Percentiles rank a stretch among this genome's conserved stretches.
phyloP scores from a whole-genome alignment of 2,329 filamentous ascomycete genomes.

The Pseudocercospora musae region DNA sequence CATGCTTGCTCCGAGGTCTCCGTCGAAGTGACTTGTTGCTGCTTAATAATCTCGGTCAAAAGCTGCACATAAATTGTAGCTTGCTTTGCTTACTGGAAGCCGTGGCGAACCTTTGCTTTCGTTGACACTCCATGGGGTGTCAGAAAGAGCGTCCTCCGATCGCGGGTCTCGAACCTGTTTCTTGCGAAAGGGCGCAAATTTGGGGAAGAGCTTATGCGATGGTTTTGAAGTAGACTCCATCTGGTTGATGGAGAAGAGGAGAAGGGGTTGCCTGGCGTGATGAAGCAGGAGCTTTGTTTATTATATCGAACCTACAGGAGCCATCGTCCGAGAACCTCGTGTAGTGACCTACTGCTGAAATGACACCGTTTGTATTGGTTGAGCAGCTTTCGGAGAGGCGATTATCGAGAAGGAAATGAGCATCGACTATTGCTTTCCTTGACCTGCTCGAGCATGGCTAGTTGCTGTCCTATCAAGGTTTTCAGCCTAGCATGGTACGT shows the following conservation, averaged over 20 bases:
- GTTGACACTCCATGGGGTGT: not conserved
- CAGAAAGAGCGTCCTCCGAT: conserved; percentile 4
- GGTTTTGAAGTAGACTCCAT: not conserved
- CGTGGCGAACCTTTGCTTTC: not conserved
- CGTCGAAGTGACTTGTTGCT: not conserved
- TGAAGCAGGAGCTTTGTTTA: not conserved
- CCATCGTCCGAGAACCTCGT: not conserved
- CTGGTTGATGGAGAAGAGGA: not conserved
- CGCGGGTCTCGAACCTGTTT: conserved; percentile 4
- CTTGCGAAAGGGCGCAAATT: conserved; percentile 8
- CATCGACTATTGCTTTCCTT: not conserved
- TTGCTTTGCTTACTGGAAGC: not conserved
- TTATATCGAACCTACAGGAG: not conserved
- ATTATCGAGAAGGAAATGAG: not conserved
- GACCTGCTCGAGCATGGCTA: not conserved
- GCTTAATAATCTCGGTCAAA: conserved; percentile 2
- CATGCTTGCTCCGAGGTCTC: not conserved
- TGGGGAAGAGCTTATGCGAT: conserved; percentile 10
- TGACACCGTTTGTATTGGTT: not conserved
- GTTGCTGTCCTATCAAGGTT: not conserved
- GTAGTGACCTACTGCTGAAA: not conserved
- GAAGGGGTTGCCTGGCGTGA: not conserved
- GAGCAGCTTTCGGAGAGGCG: not conserved
- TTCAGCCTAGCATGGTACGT: not conserved
- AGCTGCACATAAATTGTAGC: not conserved